phyloP scores from a whole-genome alignment of 169 alveolate species.

The Cryptosporidium viatorum region DNA sequence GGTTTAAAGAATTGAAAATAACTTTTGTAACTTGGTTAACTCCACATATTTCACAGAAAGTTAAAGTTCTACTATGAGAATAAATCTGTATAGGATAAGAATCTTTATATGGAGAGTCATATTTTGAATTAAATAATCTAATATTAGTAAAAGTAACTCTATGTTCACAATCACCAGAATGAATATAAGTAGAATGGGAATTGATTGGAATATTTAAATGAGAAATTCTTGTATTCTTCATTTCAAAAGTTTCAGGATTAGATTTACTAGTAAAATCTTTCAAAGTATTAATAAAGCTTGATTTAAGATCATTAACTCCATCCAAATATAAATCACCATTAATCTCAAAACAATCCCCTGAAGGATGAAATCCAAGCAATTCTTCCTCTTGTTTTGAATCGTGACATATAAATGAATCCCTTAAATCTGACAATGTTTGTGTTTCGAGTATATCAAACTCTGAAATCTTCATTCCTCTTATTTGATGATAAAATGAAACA shows the following conservation, averaged over 20 bases:
- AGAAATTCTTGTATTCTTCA: conserved; percentile 79
- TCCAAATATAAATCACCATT: conserved; percentile 87
- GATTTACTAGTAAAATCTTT: conserved; percentile 64
- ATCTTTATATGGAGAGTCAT: conserved; percentile 80
- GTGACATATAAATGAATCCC: conserved; percentile 83
- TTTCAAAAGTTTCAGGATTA: conserved; percentile 77
- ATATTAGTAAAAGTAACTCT: conserved; percentile 82
- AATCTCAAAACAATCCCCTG: conserved; percentile 84
- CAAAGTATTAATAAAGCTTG: conserved; percentile 57
- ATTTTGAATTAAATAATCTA: conserved; percentile 77
- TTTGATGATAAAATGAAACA: conserved; percentile 84
- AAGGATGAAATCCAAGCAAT: conserved; percentile 66
- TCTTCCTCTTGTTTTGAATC: conserved; percentile 79
- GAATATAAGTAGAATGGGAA: conserved; percentile 82
- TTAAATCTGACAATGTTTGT: conserved; percentile 83
- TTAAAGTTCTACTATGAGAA: conserved; percentile 79
- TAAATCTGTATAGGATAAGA: conserved; percentile 85
- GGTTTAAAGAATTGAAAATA: conserved; percentile 81
- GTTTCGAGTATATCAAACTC: conserved; percentile 84
- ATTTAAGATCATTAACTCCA: conserved; percentile 79
- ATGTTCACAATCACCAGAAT: conserved; percentile 90
- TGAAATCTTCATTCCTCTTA: conserved; percentile 85
- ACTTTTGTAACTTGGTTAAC: conserved; percentile 78
- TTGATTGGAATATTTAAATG: conserved; percentile 83
- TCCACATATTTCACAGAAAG: conserved; percentile 84